Percentiles rank a stretch among this genome's conserved stretches.
Evolutionary conservation across 192 early-diverging fungal species (phyloP).

Genomic region (Coemansia sp.): DNA sequence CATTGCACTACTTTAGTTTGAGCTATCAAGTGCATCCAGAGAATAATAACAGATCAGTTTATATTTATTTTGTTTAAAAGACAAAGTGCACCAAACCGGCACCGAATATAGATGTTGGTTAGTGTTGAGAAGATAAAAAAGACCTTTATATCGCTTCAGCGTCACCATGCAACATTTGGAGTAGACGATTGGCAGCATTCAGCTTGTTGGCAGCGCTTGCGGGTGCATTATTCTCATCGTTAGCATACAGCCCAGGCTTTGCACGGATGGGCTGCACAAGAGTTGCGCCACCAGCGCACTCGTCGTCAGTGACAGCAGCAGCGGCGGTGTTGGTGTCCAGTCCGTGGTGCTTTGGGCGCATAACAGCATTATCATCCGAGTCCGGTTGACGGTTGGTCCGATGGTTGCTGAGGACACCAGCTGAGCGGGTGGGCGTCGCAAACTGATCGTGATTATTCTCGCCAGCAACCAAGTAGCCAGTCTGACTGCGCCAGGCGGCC

Average conservation of each 20-base stretch:
- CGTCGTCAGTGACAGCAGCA: not conserved
- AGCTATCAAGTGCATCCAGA: no score
- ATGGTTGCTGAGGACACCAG: no score
- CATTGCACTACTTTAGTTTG: constrained; percentile 5
- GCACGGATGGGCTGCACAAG: constrained; percentile 32
- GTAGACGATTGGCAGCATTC: constrained; percentile 7
- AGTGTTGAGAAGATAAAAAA: not conserved
- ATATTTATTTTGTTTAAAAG: no score
- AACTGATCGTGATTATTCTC: not conserved
- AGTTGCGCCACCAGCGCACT: constrained; percentile 12
- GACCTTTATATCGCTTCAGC: not conserved
- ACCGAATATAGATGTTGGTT: no score
- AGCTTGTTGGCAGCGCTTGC: not conserved
- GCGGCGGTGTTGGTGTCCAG: not conserved
- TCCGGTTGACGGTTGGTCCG: no score
- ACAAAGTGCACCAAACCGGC: no score
- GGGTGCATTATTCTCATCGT: not conserved
- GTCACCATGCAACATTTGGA: constrained; percentile 13
- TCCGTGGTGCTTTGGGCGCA: no score
- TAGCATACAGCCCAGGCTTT: not conserved
- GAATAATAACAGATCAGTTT: no score
- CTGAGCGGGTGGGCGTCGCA: constrained; percentile 11
- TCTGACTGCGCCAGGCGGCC: not conserved
- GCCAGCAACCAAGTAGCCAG: not conserved
- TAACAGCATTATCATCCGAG: no score